Conservation (phyloP, 2,329 filamentous ascomycete genomes). For the Metarhizium guizhouense region DNA sequence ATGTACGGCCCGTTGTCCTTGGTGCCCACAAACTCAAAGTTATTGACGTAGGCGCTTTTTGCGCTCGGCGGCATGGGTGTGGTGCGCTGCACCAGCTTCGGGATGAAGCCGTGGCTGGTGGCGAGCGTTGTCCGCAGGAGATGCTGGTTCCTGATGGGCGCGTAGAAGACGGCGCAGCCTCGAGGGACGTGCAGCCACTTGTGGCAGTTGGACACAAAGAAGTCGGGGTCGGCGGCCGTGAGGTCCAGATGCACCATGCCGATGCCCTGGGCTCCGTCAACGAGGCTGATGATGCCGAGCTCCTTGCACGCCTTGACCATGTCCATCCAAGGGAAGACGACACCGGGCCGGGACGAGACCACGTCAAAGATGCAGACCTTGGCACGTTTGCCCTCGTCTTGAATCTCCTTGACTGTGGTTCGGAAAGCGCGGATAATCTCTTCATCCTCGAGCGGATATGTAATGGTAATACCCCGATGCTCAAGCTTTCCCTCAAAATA, state of each 20-base stretch:
- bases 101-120: constrained; percentile 69
- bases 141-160: constrained; percentile 65
- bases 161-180: constrained; percentile 72
- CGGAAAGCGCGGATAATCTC: constrained; percentile 55
- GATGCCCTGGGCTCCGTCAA: constrained; percentile 81
- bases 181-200: constrained; percentile 85
- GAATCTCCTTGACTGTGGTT: constrained; percentile 43
- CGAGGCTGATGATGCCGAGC: constrained; percentile 58
- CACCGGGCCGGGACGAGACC: constrained; percentile 68
- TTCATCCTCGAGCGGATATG: constrained; percentile 62
- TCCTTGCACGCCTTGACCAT: constrained; percentile 57
- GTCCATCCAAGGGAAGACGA: constrained; percentile 68
- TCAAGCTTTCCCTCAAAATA: constrained; percentile 38
- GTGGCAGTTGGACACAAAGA: constrained; percentile 79
- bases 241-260: constrained; percentile 72
- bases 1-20: constrained; percentile 64
- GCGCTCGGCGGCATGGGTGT: constrained; percentile 32
- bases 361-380: constrained; percentile 66
- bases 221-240: constrained; percentile 61
- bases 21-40: constrained; percentile 73
- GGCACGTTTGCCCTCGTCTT: constrained; percentile 49
- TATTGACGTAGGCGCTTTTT: constrained; percentile 54
- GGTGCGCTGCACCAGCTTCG: constrained; percentile 24
- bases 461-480: constrained; percentile 46
- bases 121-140: constrained; percentile 67